Evolutionary conservation across 441 rosid species (phyloP).

Genomic region (Arabidopsis hybrid): DNA sequence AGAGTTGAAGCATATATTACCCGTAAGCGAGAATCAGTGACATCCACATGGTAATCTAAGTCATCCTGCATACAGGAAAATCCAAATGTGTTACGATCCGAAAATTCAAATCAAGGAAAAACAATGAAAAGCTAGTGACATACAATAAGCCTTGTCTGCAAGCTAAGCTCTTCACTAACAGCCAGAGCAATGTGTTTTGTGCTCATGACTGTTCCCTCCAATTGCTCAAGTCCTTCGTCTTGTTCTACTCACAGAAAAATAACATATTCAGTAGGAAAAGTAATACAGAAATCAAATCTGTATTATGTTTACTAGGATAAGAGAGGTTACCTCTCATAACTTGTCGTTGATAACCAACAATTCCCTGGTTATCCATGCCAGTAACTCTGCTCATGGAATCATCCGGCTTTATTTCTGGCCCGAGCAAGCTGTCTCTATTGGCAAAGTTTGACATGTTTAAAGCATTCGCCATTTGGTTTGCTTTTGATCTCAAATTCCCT

Average conservation of each 20-base stretch:
- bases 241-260: slow-evolving; percentile 62
- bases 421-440: slow-evolving; percentile 85
- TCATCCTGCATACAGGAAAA: slow-evolving; percentile 68
- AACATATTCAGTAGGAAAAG: not conserved
- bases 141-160: slow-evolving; percentile 93
- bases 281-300: slow-evolving; percentile 4
- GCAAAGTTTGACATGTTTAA: slow-evolving; percentile 92
- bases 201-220: slow-evolving; percentile 87
- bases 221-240: slow-evolving; percentile 94
- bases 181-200: slow-evolving; percentile 96
- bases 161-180: slow-evolving; percentile 89
- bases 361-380: slow-evolving; percentile 85
- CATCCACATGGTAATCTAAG: slow-evolving; percentile 90
- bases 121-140: slow-evolving; percentile 34
- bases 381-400: slow-evolving; percentile 68
- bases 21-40: slow-evolving; percentile 85
- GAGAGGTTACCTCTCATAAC: slow-evolving; percentile 78
- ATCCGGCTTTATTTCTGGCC: slow-evolving; percentile 74
- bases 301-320: not conserved
- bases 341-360: slow-evolving; percentile 88
- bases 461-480: slow-evolving; percentile 79
- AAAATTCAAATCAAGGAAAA: slow-evolving; percentile 14
- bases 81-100: slow-evolving; percentile 8
- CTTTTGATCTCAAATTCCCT: slow-evolving; percentile 73
- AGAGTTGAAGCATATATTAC: slow-evolving; percentile 49